Evolutionary conservation across 2,329 filamentous ascomycete genomes (phyloP).

Genomic region (Colletotrichum cereale): DNA sequence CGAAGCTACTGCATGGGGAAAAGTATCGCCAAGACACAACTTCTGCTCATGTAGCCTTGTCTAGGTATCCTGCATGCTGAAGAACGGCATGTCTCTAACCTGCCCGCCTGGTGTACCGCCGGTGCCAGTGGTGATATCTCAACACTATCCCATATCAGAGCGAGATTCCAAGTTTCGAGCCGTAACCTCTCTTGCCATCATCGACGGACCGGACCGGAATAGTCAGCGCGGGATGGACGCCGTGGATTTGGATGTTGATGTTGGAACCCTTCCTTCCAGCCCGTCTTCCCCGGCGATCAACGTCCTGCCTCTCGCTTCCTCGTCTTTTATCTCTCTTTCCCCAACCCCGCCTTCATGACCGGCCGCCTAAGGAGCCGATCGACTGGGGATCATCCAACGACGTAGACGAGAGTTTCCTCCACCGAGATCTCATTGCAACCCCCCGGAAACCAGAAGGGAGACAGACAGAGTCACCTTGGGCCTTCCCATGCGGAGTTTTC

Average conservation of each 20-base stretch:
- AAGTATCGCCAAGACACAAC: not conserved
- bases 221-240: not conserved
- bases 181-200: not conserved
- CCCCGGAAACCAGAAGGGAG: slow-evolving; percentile 22
- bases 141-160: not conserved
- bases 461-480: not conserved
- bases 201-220: not conserved
- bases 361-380: slow-evolving; percentile 36
- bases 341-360: slow-evolving; percentile 19
- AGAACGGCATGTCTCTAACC: not conserved
- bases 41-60: not conserved
- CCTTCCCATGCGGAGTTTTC: slow-evolving; percentile 18
- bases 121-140: not conserved
- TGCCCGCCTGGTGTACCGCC: not conserved
- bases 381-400: slow-evolving; percentile 19
- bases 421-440: slow-evolving; percentile 14
- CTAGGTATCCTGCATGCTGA: not conserved
- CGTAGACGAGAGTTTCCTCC: slow-evolving; percentile 15
- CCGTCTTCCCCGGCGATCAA: not conserved
- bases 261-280: not conserved
- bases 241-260: too few species aligned
- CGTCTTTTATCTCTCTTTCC: not conserved
- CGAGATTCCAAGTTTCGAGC: not conserved
- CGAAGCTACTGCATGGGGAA: not conserved
- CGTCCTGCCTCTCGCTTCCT: not conserved